Evolutionary conservation across 2,329 filamentous ascomycete genomes (phyloP).

Genomic region (Hypoxylon sp.): DNA sequence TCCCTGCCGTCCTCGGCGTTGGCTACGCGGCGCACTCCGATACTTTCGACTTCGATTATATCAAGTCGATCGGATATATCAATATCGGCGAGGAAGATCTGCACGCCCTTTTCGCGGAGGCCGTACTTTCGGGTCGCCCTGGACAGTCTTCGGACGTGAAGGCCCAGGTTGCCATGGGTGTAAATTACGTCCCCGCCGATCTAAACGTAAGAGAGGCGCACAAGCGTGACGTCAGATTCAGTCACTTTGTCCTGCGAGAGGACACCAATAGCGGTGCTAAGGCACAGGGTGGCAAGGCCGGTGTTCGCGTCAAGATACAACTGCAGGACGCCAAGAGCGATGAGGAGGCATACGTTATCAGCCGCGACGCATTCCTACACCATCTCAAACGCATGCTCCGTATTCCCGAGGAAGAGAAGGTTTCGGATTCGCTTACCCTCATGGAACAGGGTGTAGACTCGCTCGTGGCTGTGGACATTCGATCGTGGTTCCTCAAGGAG

Average conservation of each 20-base stretch:
- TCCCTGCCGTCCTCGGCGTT: conserved; percentile 11
- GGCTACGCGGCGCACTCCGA: conserved; percentile 11
- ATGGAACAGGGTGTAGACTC: conserved; percentile 38
- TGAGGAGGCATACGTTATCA: conserved; percentile 7
- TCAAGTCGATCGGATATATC: conserved; percentile 15
- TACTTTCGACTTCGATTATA: conserved; percentile 8
- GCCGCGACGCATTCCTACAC: conserved; percentile 9
- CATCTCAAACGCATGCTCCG: conserved; percentile 18
- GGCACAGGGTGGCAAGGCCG: conserved; percentile 11
- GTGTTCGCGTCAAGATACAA: conserved; percentile 7
- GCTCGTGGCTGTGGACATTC: conserved; percentile 52
- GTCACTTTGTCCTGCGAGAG: conserved; percentile 11
- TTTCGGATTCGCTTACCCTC: conserved; percentile 9
- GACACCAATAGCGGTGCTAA: conserved; percentile 3
- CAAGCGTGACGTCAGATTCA: conserved; percentile 16
- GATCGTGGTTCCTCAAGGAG: conserved; percentile 61
- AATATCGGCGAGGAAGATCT: conserved; percentile 14
- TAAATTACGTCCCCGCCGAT: conserved; percentile 14
- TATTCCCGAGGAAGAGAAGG: conserved; percentile 18
- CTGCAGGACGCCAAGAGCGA: conserved; percentile 7
- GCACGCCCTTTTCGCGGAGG: conserved; percentile 11
- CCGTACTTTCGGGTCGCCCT: conserved; percentile 11
- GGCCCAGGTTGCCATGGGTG: conserved; percentile 15
- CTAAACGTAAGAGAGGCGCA: conserved; percentile 17
- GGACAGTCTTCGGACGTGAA: conserved; percentile 9